Evolutionary conservation across 169 alveolate genomes (phyloP), one percentile per base, ranked within the genome.

Genomic region (Eimeria brunetti): DNA sequence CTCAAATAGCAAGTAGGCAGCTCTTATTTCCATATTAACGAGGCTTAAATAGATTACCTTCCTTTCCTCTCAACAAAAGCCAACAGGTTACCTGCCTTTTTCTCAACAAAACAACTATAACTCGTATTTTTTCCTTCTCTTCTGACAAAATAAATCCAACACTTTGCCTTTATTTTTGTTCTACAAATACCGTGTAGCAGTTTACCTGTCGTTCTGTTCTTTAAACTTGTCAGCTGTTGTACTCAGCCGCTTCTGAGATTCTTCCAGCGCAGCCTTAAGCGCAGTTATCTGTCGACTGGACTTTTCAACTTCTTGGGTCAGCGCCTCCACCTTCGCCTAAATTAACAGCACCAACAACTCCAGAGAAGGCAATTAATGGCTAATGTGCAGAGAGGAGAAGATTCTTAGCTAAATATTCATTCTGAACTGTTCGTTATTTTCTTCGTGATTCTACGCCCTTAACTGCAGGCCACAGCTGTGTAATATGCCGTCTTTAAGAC

Each of bases 211-310:
- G 30, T 16, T 85, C 62, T 85, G 91, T 24, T 85, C 80, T 60
- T 85, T 85, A 30, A 49, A 85, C 41, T 85, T 85, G 78, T 85
- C 91, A 49, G 91, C 91, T 9, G 91, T 85, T 22, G 91, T 85
- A 24, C 41, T 38, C 41, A 85, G 36, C 78, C 91, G 67, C 38
- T 44, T 22, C 62, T 85, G 91, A 20, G 91, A 56, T 38, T 85
- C 91, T 7, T 60, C 80, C 41, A 85, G 91, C 60, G 91, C 91
- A 41, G 91, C 78, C 60, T n/a, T 85, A 33, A 85, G 91, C 24
- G 76, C 20, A n/a, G 46, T 33, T 85, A 56, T 56, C 33, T 85
- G 81, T 60, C 62, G 80, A 18, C 69, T 27, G 44, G 81, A 33
- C 46, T 58, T 71, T 12, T n/a, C 58, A 38, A 41, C 41, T 51